Base-by-base conservation (phyloP, 164 flowering plant genomes). In the Vitis rotundifolia region DNA sequence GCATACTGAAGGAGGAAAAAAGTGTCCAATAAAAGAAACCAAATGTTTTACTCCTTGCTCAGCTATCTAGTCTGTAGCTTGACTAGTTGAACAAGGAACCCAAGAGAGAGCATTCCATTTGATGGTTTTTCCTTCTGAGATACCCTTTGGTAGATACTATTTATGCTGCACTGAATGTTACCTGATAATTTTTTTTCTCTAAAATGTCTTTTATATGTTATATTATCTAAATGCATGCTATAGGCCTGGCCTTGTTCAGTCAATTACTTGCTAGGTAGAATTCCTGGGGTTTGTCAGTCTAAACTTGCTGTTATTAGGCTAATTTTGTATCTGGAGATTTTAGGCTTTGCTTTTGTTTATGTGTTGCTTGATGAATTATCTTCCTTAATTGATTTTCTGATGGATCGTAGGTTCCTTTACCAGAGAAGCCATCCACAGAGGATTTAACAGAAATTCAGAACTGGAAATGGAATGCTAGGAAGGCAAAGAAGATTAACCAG, bases 401-500 rank as follows among this genome's bases (percentile, higher is more conserved):
- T 66, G 68, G 48, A 60, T 55, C 71, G 19, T 76, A 91, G 99
- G 76, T 91, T 73, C 86, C 86, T 1, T 44, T 90, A 63, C 96
- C 99, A 15, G 94, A 87, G 71, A 85, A 84, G 77, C 88, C 88
- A 53, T 19, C 58, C 48, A 75, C 85, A 13, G 93, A 88, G 56
- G 96, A 90, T 73, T 61, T 62, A 49, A 48, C 69, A n/a, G 89
- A 90, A 78, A 71, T 91, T 63, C 82, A 86, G 62, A 67, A 73
- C 61, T 94, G 98, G 98, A 89, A 77, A 70, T 84, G 88, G 94
- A 82, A 76, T 68, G 76, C 78, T 67, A 78, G 85, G 59, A 91
- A 88, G 70, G 96, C 87, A 60, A 89, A 81, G 70, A 94, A 92
- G 86, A 79, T 78, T 31, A 94, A 94, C 73, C 82, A 70, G 72